Evolutionary conservation across 2,329 filamentous ascomycete species (phyloP), one percentile per base, ranked within the genome.

Genomic region (Nectriaceae sp.): DNA sequence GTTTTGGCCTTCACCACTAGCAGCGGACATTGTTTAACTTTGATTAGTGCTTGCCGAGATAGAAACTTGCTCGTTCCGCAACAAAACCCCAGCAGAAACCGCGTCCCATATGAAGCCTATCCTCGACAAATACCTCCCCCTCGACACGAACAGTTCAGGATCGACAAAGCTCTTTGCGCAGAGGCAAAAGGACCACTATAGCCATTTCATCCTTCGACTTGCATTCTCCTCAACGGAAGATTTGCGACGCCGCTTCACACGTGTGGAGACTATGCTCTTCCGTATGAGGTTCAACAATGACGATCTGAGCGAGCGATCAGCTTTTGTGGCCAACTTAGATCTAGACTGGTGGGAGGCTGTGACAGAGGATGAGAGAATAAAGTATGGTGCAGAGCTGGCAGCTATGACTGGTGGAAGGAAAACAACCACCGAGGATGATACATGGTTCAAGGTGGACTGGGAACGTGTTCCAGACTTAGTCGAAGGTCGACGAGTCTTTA

Each of bases 381-480:
- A 80, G 51, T 72, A 90, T 45, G 75, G 77, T 1, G 74, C 81
- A 1, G 80, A 88, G 49, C 70, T 96, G 43, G 72, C 78, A 1
- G 81, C 82, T 19, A 73, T 76, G 45, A 54, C 66, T 10, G 66
- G 65, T 1, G 61, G 61, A 4, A 70, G 68, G 44, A 71, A 72
- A 57, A 64, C 64, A 38, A 61, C 60, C 40, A 57, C 63, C 5
- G 90, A 96, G 15, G 90, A 96, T 36, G 90, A 94, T 61, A 84
- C 76, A 21, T 99, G 90, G 87, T 96, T 95, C 77, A 97, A 97
- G 73, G 90, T 97, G 1, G 90, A 97, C 63, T 99, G 93, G 91
- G 88, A 91, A 66, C 83, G 85, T 26, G 94, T 99, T 1, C 90
- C 93, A 0, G 93, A 97, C 52, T 73, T 99, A 31, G 85, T 99